Conservation (phyloP, 2,329 filamentous ascomycete species). For the Venturia oleaginea region DNA sequence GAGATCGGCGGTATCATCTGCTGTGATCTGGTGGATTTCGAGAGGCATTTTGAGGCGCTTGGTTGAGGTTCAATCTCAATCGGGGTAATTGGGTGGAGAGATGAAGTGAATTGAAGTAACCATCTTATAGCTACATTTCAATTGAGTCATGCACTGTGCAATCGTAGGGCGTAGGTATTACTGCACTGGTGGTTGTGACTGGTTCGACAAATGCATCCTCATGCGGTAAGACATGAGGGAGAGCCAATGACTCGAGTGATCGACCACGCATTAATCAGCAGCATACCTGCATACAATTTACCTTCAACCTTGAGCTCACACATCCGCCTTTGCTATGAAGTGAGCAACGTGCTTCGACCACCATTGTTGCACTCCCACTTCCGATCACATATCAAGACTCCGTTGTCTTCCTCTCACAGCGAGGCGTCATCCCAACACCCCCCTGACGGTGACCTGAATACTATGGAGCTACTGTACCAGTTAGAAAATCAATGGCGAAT, state of each 20-base stretch:
- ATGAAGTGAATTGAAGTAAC: not conserved
- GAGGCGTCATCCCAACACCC: no score
- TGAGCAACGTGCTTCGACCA: no score
- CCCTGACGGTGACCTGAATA: no score
- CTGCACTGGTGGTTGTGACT: not conserved
- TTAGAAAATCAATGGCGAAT: no score
- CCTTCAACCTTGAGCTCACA: not conserved
- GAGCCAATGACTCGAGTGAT: not conserved
- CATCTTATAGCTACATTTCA: not conserved
- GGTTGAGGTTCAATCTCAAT: constrained; percentile 1
- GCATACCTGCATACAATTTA: no score
- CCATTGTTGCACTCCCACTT: no score
- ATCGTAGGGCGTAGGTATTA: not conserved
- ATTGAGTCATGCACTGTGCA: not conserved
- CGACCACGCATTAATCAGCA: no score
- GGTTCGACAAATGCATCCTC: not conserved
- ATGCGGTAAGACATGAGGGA: not conserved
- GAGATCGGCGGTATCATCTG: constrained; percentile 20
- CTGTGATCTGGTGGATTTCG: constrained; percentile 23
- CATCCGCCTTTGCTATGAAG: no score
- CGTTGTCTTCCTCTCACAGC: no score
- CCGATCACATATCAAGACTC: no score
- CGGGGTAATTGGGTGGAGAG: not conserved
- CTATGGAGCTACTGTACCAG: no score
- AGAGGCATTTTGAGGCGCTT: constrained; percentile 23